phyloP scores from a whole-genome alignment of 2,329 filamentous ascomycete species.

The Rutstroemia sp. region DNA sequence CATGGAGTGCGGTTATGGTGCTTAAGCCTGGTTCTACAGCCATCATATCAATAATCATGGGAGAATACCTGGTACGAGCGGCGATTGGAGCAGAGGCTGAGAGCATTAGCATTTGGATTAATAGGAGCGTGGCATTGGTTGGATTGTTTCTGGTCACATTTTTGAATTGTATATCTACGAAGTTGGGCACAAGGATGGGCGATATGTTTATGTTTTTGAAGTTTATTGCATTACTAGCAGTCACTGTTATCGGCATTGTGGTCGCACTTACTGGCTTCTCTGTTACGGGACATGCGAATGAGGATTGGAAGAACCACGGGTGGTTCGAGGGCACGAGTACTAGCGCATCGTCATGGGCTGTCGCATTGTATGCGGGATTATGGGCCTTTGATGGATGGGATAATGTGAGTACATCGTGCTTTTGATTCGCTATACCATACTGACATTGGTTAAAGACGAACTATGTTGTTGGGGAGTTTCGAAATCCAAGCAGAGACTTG shows the following conservation, averaged over 20 bases:
- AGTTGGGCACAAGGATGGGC: conserved; percentile 76
- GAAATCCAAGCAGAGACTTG: conserved; percentile 81
- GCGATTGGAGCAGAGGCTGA: conserved; percentile 80
- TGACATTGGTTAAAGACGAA: conserved; percentile 61
- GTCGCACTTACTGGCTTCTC: conserved; percentile 83
- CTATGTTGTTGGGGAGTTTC: conserved; percentile 95
- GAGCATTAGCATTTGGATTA: conserved; percentile 76
- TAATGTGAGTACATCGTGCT: conserved; percentile 56
- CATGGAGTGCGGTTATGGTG: conserved; percentile 91
- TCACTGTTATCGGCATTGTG: conserved; percentile 81
- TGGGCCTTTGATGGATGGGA: conserved; percentile 99
- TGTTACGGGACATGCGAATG: conserved; percentile 64
- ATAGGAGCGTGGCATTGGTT: conserved; percentile 75
- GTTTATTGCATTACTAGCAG: conserved; percentile 79
- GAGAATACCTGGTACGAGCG: conserved; percentile 90
- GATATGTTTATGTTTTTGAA: conserved; percentile 97
- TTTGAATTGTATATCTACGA: conserved; percentile 86
- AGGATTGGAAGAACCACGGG: conserved; percentile 77
- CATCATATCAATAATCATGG: conserved; percentile 96
- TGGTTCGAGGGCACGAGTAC: conserved; percentile 86
- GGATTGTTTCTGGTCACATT: conserved; percentile 72
- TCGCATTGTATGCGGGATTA: conserved; percentile 88
- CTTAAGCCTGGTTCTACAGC: conserved; percentile 89
- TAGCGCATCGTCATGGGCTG: conserved; percentile 80
- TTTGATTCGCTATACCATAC: conserved; percentile 5